Evolutionary conservation across 2,329 filamentous ascomycete genomes (phyloP), one percentile per base, ranked within the genome.

Genomic region (Capronia epimyces): DNA sequence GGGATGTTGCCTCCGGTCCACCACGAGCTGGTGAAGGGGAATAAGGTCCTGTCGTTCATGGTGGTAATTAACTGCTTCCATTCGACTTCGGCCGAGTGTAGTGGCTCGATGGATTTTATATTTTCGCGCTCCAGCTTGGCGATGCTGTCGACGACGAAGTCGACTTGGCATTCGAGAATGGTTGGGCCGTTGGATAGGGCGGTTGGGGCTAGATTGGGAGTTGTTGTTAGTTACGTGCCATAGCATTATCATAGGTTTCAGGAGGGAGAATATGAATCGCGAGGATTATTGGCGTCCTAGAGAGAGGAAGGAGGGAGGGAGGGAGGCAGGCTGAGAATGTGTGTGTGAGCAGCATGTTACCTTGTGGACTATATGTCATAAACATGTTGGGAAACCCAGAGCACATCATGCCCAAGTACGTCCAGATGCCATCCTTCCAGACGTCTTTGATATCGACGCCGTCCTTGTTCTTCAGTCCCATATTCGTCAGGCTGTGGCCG

Each of bases 1-100:
- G 78, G 77, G 2, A 80, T 68, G 36, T 70, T 79, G 0, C 69
- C 72, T 1, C 79, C 78, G 73, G 79, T 78, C 56, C 79, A 50
- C 47, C 47, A 80, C 0, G 60, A 75, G n/a, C 65, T 66, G 0
- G 71, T 71, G 0, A 66, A 72, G 0, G 75, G 73, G 50, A 79
- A 70, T 5, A 63, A 40, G 3, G 25, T 80, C 66, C 9, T 66
- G 59, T 48, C 71, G 59, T 60, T 74, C 75, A 74, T 43, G 4
- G 10, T 27, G 3, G 74, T 57, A 15, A 81, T 68, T 10, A 67
- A 61, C 34, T 73, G 61, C 58, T 74, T 77, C 76, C 77, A 83
- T 9, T 64, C 60, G 7, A 70, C 61, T 8, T 73, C 68, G 0
- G 74, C 74, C 39, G 77, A 72, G 0, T 52, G 39, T 37, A 67